These are phyloP conservation scores for Hanseniaspora lachancei DNA, from an alignment of 805 yeast species.

Conservation along the genomic window DNA sequence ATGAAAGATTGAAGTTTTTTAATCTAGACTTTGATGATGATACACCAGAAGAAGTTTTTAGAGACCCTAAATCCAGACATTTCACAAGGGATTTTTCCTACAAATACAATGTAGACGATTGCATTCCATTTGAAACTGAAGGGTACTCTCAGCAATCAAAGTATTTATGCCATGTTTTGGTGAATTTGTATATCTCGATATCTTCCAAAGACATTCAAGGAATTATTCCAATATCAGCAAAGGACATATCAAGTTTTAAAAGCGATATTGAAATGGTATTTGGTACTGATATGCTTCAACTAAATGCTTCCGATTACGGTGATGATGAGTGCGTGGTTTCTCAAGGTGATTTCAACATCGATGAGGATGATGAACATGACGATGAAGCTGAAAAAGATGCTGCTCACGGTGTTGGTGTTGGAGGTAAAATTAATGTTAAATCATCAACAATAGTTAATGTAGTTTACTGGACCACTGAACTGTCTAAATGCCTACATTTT, in stretches of 20 bases:
- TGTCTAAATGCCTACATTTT: slow-evolving; percentile 60
- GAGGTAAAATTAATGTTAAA: slow-evolving; percentile 49
- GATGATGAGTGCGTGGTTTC: slow-evolving; percentile 32
- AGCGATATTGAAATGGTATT: slow-evolving; percentile 35
- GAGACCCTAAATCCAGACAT: slow-evolving; percentile 30
- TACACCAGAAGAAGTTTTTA: slow-evolving; percentile 22
- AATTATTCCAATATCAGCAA: slow-evolving; percentile 48
- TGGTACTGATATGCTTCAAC: slow-evolving; percentile 38
- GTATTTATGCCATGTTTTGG: slow-evolving; percentile 66
- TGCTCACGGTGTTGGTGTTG: slow-evolving; percentile 29
- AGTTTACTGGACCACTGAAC: slow-evolving; percentile 77
- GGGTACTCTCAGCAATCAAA: slow-evolving; percentile 51
- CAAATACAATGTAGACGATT: slow-evolving; percentile 23
- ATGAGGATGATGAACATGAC: slow-evolving; percentile 18
- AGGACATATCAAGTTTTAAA: slow-evolving; percentile 43
- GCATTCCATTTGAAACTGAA: slow-evolving; percentile 68
- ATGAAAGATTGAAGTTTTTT: slow-evolving; percentile 30
- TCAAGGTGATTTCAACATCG: slow-evolving; percentile 29
- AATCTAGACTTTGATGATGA: slow-evolving; percentile 41
- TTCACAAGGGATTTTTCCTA: slow-evolving; percentile 28
- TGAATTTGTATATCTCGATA: slow-evolving; percentile 66
- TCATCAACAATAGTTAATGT: slow-evolving; percentile 65
- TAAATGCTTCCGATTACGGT: slow-evolving; percentile 20
- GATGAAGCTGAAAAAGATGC: slow-evolving; percentile 26
- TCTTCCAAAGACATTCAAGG: slow-evolving; percentile 66